Conservation (phyloP, 306 rosid species). For the Mucuna pruriens region DNA sequence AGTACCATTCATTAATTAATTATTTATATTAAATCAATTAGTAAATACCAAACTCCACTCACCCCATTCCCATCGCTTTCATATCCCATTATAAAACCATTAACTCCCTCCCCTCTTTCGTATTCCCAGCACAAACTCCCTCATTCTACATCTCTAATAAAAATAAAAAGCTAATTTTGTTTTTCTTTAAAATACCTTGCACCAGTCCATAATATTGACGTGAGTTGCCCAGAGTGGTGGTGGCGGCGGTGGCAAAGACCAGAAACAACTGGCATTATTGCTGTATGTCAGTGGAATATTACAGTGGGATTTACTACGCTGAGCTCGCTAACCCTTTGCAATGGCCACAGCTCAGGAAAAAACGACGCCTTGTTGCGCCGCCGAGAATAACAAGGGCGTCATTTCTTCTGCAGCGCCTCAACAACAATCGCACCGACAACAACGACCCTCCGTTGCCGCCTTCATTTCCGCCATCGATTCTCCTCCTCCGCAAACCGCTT, state of each 20-base stretch:
- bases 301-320: conserved; percentile 61
- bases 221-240: neutral
- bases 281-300: conserved; percentile 84
- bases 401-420: conserved; percentile 37
- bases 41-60: too few relatives aligned
- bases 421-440: neutral
- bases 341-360: conserved; percentile 93
- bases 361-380: conserved; percentile 66
- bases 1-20: too few relatives aligned
- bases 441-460: conserved; percentile 43
- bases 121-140: too few relatives aligned
- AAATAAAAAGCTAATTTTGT: neutral
- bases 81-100: neutral
- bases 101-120: neutral
- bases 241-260: conserved; percentile 26
- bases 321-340: conserved; percentile 78
- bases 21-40: too few relatives aligned
- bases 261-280: conserved; percentile 30
- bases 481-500: conserved; percentile 54
- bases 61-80: too few relatives aligned
- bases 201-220: neutral
- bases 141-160: neutral
- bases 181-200: neutral
- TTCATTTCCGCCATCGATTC: conserved; percentile 58
- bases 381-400: neutral